Base-by-base conservation (phyloP, 202 grass and related monocot species). In the Miscanthus sacchariflorus region DNA sequence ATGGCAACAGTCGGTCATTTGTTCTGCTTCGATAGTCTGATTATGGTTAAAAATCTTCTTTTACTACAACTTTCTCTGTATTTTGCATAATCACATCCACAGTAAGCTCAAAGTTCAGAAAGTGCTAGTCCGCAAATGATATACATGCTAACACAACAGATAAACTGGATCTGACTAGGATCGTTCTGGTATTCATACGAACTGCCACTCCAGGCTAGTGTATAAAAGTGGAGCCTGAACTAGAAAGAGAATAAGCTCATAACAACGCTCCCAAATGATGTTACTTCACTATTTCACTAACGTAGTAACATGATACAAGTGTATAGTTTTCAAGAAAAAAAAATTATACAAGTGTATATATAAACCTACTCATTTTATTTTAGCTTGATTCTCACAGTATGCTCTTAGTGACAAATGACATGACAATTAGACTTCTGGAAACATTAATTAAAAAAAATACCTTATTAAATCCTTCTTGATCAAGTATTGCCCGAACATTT, bases 401-500 rank as follows among this genome's bases (percentile, higher is more conserved):
- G 12, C 39, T 56, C 25, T 7, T 15, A 46, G 68, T 49, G 68
- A 69, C 1, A 72, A 46, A 84, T 52, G 13, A 69, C n/a, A 88
- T 46, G 43, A 46, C 9, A 77, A n/a, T 52, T 86, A 80, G 61
- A 78, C 30, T 64, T 88, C 70, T 27, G 7, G 25, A 74, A 74
- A 86, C 76, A 74, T 19, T 48, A 69, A 85, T 13, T 75, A 76
- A 23, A 88, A 35, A 18, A 86, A 93, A 70, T 82, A 98, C 96
- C 93, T 93, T 86, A 38, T 86, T 80, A 87, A 94, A 98, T 90
- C 96, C 92, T 78, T 93, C 93, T 86, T 98, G 93, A 87, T 98
- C 96, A 89, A 99, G 96, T 90, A 98, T 92, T 28, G 96, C 94
- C 66, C 94, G 92, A 33, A 99, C 96, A 93, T 99, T 99, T 96